Percentiles rank a stretch among this genome's conserved stretches.
Evolutionary conservation across 129 eudicot species (phyloP).

Genomic region (Helianthus annuus): HanXRQr2.0-SUNRISE NC_035444.2:31530913-31531412

Average conservation of each 20-base stretch:
- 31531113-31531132: background rate
- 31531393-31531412: background rate
- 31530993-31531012: slow-evolving; percentile 28
- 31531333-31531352: slow-evolving; percentile 1
- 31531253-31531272: slow-evolving; percentile 38
- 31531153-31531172: too few relatives aligned
- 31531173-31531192: slow-evolving; percentile 16
- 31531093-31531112: background rate
- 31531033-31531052: slow-evolving; percentile 27
- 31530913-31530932: background rate
- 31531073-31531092: slow-evolving; percentile 30
- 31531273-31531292: slow-evolving; percentile 27
- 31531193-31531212: slow-evolving; percentile 16
- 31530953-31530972: background rate
- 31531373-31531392: slow-evolving; percentile 14
- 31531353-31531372: background rate
- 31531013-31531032: slow-evolving; percentile 21
- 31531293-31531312: slow-evolving; percentile 41
- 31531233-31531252: slow-evolving; percentile 26
- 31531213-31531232: slow-evolving; percentile 7
- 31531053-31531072: slow-evolving; percentile 32
- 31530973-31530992: background rate
- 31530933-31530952: background rate
- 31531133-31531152: background rate
- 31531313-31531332: slow-evolving; percentile 5